Percentiles rank a stretch among this genome's conserved stretches.
These are phyloP conservation scores for Aspergillus bridgeri DNA, from an alignment of 495 filamentous ascomycete genomes.

Conservation along the genomic window DNA sequence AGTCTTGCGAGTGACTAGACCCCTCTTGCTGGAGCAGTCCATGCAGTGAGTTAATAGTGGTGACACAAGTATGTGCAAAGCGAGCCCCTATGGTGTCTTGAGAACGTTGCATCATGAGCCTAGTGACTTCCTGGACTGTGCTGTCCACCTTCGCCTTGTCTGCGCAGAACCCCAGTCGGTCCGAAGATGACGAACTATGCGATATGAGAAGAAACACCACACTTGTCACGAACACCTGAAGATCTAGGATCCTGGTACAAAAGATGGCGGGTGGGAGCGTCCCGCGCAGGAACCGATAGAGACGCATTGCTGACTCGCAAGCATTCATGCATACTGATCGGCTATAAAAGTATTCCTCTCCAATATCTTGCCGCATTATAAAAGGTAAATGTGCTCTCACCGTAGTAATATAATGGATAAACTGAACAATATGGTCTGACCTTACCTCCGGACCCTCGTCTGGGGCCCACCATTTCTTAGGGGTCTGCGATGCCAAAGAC, in stretches of 20 bases:
- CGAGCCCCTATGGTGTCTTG: constrained; percentile 10
- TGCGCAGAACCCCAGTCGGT: constrained; percentile 11
- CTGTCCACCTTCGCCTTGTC: constrained; percentile 8
- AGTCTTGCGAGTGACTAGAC: constrained; percentile 6
- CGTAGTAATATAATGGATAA: constrained; percentile 23
- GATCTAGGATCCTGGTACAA: constrained; percentile 23
- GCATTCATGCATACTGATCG: constrained; percentile 26
- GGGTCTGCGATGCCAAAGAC: constrained; percentile 21
- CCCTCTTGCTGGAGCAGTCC: constrained; percentile 18
- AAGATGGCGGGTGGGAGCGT: constrained; percentile 28
- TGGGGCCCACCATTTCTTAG: constrained; percentile 22
- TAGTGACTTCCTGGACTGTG: constrained; percentile 9
- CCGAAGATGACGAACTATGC: constrained; percentile 8
- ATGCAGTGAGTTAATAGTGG: constrained; percentile 18
- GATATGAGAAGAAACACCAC: constrained; percentile 24
- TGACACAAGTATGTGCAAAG: constrained; percentile 15
- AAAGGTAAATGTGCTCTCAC: constrained; percentile 31
- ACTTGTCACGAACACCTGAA: constrained; percentile 30
- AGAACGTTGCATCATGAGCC: constrained; percentile 16
- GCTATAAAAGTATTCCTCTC: constrained; percentile 19
- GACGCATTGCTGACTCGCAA: constrained; percentile 20
- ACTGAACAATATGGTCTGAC: constrained; percentile 25
- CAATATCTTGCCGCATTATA: constrained; percentile 19
- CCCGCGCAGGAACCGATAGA: constrained; percentile 21
- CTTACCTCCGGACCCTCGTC: constrained; percentile 9